phyloP scores from a whole-genome alignment of 148 eudicot genomes.

The Diospyros kaki region DNA sequence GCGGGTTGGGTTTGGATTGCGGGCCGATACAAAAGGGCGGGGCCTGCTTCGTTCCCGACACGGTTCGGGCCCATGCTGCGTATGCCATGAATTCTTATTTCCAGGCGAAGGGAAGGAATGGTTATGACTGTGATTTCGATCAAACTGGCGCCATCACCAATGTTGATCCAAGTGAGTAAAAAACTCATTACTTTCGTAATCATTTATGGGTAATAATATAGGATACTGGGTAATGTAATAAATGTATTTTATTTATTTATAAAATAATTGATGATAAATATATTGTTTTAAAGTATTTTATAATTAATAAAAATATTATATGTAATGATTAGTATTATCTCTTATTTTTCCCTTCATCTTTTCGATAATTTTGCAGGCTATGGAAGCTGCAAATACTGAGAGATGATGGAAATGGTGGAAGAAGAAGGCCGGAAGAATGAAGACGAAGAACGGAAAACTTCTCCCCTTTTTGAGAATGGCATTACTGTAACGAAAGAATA shows the following conservation, averaged over 20 bases:
- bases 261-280: no score
- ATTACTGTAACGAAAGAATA: no score
- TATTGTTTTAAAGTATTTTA: no score
- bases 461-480: no score
- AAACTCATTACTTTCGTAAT: no score
- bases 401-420: not conserved
- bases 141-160: conserved; percentile 33
- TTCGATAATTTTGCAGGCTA: conserved; percentile 11
- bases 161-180: conserved; percentile 35
- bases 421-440: no score
- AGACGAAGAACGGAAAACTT: no score
- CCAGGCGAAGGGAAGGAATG: conserved; percentile 30
- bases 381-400: conserved; percentile 8
- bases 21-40: conserved; percentile 36
- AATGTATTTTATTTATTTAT: no score
- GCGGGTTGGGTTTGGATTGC: conserved; percentile 41
- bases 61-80: conserved; percentile 32
- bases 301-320: no score
- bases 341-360: not conserved
- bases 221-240: not conserved
- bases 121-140: conserved; percentile 38
- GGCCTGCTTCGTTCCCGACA: conserved; percentile 35
- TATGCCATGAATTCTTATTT: conserved; percentile 47
- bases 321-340: no score
- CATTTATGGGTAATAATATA: no score